A percentile compares a stretch with the other conserved stretches of the same genome.
phyloP scores from a whole-genome alignment of 2,329 filamentous ascomycete species.

The Neonectria hederae region DNA sequence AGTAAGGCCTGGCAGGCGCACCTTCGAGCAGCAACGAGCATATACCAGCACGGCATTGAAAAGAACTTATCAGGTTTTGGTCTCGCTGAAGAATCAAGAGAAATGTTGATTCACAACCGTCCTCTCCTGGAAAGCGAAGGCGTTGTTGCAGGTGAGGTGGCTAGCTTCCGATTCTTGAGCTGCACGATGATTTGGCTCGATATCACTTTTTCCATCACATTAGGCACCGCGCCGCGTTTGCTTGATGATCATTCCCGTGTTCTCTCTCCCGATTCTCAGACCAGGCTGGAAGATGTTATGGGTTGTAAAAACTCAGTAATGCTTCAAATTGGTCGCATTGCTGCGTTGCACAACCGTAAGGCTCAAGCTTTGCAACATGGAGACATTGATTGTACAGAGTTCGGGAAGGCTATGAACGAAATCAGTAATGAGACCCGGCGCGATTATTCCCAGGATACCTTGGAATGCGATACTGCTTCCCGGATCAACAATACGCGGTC shows the following conservation, averaged over 20 bases:
- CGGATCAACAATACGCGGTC: no score
- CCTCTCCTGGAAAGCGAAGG: background rate
- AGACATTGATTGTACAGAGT: background rate
- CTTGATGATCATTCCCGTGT: background rate
- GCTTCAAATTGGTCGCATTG: background rate
- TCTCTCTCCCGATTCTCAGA: background rate
- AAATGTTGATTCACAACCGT: background rate
- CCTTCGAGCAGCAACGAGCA: background rate
- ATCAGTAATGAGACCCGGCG: background rate
- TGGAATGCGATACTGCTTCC: background rate
- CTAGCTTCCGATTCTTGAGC: background rate
- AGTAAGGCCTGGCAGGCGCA: slow-evolving; percentile 6
- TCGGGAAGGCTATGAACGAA: background rate
- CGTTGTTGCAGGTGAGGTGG: background rate
- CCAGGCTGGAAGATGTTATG: slow-evolving; percentile 11
- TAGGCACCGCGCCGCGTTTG: background rate
- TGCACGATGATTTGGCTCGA: slow-evolving; percentile 16
- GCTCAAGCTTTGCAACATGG: background rate
- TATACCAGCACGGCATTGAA: background rate
- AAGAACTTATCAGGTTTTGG: background rate
- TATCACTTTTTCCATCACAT: slow-evolving; percentile 4
- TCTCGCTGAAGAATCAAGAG: background rate
- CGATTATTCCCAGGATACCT: background rate
- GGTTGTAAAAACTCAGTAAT: slow-evolving; percentile 9
- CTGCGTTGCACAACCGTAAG: background rate